Base-by-base conservation (phyloP, 495 filamentous ascomycete genomes). In the Hypoxylon cercidicola region DNA sequence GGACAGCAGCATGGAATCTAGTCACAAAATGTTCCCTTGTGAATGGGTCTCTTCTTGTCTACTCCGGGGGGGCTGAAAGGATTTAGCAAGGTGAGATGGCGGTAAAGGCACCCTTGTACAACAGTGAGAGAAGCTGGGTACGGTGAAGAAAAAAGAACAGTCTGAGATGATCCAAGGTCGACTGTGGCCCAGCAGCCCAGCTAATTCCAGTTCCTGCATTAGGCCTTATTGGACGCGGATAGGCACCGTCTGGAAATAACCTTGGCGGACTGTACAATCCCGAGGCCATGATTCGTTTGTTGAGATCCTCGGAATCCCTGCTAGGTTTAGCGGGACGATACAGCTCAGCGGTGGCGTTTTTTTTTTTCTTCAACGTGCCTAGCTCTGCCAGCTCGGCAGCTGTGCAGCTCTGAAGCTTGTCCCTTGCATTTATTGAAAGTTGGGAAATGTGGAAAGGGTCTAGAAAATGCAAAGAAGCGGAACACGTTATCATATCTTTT, bases 61-160 rank as follows among this genome's bases (percentile, higher is more conserved):
- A 34, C 60, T 60, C 46, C 23, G 53, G 39, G 65, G 39, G 65
- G 60, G 65, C 65, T 68, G 65, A 68, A 68, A 68, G 60, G 55
- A 68, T 68, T 68, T 68, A 20, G 62, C 54, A 63, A 68, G 65
- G 65, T 68, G 65, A 68, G 65, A 68, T 68, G 60, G 65, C 65
- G 65, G 65, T 68, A 68, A 68, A 32, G 51, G 21, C 13, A 60
- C 50, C 65, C 65, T 56, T 63, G 65, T 46, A 63, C 51, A 16
- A 68, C 55, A 32, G 48, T 47, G 40, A 63, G 35, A 50, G 40
- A 47, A 49, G 48, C 60, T 68, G 60, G 60, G 60, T 68, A 68
- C 65, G 65, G 65, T 68, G 65, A 64, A 68, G 65, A 23, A 47
- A 54, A 43, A 58, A 28, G 28, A 43, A 48, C 43, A 49, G 35